These are phyloP conservation scores for Periconia sp. DNA, from an alignment of 2,329 filamentous ascomycete genomes.

Conservation along the genomic window DNA sequence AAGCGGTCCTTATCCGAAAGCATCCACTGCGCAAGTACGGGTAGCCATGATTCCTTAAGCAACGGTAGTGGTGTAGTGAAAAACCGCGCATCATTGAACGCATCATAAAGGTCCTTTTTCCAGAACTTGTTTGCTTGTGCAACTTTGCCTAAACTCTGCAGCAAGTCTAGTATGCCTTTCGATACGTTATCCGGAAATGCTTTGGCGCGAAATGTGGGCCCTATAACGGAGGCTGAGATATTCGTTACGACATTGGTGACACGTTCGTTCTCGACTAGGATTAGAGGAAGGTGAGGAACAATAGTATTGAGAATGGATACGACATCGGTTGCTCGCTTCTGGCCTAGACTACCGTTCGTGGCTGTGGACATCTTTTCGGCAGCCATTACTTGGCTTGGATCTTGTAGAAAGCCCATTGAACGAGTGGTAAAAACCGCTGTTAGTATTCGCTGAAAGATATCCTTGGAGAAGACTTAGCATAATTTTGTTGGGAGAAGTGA, in stretches of 20 bases:
- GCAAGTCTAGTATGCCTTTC: slow-evolving; percentile 70
- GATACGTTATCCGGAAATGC: slow-evolving; percentile 86
- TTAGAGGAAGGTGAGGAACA: slow-evolving; percentile 79
- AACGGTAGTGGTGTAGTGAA: slow-evolving; percentile 73
- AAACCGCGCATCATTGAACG: slow-evolving; percentile 88
- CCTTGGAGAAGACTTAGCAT: slow-evolving; percentile 58
- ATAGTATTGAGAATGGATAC: slow-evolving; percentile 79
- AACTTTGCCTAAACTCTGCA: slow-evolving; percentile 78
- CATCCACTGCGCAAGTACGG: slow-evolving; percentile 82
- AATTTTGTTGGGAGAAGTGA: not conserved
- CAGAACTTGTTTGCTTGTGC: slow-evolving; percentile 84
- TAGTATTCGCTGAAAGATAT: slow-evolving; percentile 85
- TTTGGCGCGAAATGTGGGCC: slow-evolving; percentile 81
- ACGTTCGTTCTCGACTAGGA: slow-evolving; percentile 85
- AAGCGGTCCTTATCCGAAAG: slow-evolving; percentile 87
- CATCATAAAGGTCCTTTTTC: slow-evolving; percentile 91
- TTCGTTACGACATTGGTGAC: slow-evolving; percentile 77
- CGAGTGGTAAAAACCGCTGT: slow-evolving; percentile 94
- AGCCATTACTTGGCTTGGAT: slow-evolving; percentile 50
- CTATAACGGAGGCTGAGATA: slow-evolving; percentile 83
- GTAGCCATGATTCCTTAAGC: slow-evolving; percentile 78
- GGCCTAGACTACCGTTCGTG: slow-evolving; percentile 47
- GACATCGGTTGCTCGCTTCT: slow-evolving; percentile 63
- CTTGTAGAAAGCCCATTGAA: slow-evolving; percentile 73
- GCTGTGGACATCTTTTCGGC: slow-evolving; percentile 23